phyloP scores from a whole-genome alignment of 2,329 filamentous ascomycete species.

The Aurifilum marmelostoma region DNA sequence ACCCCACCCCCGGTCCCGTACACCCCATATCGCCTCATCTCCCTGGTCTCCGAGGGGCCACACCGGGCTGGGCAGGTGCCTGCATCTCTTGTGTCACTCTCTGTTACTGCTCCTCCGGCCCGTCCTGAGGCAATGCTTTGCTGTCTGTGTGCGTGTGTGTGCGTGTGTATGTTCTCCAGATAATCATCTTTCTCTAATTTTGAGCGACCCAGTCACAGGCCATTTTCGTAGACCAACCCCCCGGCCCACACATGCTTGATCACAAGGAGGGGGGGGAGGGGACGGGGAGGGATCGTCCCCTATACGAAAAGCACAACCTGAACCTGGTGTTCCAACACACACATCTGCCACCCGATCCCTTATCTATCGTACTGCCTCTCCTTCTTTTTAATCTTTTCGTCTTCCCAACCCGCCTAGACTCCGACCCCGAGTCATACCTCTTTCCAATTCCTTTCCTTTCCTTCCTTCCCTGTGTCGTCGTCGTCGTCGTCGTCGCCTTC shows the following conservation, averaged over 20 bases:
- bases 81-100: background rate
- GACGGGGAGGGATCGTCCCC: background rate
- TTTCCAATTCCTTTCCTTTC: background rate
- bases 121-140: conserved; percentile 2
- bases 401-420: background rate
- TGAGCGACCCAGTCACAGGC: background rate
- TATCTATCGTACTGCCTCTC: conserved; percentile 6
- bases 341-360: background rate
- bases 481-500: background rate
- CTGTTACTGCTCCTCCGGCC: background rate
- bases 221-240: background rate
- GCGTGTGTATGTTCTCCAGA: background rate
- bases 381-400: background rate
- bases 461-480: background rate
- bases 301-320: background rate
- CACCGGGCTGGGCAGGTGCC: conserved; percentile 14
- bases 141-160: background rate
- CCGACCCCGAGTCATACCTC: background rate
- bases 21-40: background rate
- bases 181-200: conserved; percentile 4
- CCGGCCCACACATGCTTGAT: background rate
- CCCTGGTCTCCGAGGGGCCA: background rate
- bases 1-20: background rate
- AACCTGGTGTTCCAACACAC: background rate
- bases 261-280: background rate